Evolutionary conservation across 148 eudicot genomes (phyloP).

Genomic region (Rhododendron kiyosumense): DNA sequence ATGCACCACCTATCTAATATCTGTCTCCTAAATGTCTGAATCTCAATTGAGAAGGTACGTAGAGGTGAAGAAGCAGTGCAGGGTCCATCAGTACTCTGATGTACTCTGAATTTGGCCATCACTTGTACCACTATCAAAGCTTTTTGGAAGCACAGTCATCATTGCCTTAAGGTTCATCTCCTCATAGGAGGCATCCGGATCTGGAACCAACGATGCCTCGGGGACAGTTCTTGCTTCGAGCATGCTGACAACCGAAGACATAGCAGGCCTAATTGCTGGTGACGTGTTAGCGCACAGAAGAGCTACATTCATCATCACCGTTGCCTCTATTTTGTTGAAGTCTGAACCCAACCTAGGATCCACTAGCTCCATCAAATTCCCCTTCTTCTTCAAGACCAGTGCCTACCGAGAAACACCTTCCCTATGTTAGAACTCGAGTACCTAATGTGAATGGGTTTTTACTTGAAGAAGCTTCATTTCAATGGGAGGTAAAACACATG

Average conservation of each 20-base stretch:
- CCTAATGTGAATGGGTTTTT: neutral
- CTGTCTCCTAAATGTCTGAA: too few relatives aligned
- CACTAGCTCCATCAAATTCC: constrained; percentile 19
- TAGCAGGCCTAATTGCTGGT: constrained; percentile 19
- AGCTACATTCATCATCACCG: constrained; percentile 13
- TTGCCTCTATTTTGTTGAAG: constrained; percentile 14
- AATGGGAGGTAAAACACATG: neutral
- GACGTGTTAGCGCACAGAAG: constrained; percentile 15
- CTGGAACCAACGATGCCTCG: neutral
- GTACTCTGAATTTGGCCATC: constrained; percentile 8
- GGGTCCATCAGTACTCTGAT: neutral
- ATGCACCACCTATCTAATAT: too few relatives aligned
- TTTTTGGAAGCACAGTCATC: neutral
- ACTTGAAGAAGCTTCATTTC: neutral
- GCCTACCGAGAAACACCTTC: constrained; percentile 12
- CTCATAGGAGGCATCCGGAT: neutral
- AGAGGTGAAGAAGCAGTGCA: constrained; percentile 14
- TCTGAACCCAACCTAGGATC: constrained; percentile 23
- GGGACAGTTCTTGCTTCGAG: constrained; percentile 13
- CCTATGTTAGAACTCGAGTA: neutral
- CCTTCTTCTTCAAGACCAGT: constrained; percentile 7
- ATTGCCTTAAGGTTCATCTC: neutral
- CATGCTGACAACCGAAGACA: constrained; percentile 27
- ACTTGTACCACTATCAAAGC: neutral
- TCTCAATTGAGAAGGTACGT: too few relatives aligned